A percentile compares a stretch with the other conserved stretches of the same genome.
Evolutionary conservation across 805 yeast species (phyloP).

Genomic region (Blastobotrys parvus): DNA sequence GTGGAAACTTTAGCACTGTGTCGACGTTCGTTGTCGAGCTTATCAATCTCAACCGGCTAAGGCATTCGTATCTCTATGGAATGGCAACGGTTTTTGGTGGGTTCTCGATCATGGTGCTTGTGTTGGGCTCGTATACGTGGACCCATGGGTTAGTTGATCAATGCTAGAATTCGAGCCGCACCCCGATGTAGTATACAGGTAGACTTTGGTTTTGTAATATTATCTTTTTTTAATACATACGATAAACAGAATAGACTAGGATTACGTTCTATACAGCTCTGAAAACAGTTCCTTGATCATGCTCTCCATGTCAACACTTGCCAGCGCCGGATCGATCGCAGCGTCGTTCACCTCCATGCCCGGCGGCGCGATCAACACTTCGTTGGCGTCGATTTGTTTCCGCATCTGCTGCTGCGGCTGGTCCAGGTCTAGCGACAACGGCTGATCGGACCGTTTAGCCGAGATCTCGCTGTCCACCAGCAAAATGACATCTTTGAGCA

Average conservation of each 20-base stretch:
- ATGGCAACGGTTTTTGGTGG: conserved; percentile 37
- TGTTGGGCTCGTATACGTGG: conserved; percentile 71
- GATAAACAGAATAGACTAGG: too few relatives aligned
- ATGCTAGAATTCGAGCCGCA: not conserved
- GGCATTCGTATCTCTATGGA: conserved; percentile 44
- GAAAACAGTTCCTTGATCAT: not conserved
- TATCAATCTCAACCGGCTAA: conserved; percentile 27
- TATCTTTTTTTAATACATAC: not conserved
- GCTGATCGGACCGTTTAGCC: not conserved
- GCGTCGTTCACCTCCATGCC: not conserved
- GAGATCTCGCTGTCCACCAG: not conserved
- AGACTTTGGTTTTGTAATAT: too few relatives aligned
- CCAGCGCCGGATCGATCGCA: not conserved
- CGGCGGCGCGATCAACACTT: not conserved
- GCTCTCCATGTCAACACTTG: not conserved
- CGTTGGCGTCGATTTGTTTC: not conserved
- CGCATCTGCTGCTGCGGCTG: not conserved
- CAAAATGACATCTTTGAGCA: not conserved
- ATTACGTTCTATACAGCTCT: not conserved
- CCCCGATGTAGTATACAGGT: too few relatives aligned
- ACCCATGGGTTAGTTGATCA: conserved; percentile 32
- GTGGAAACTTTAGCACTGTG: conserved; percentile 66
- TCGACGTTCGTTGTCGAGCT: conserved; percentile 73
- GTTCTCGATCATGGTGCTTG: conserved; percentile 44
- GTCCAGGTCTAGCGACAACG: not conserved